Percentiles rank a stretch among this genome's conserved stretches.
Conservation (phyloP, 2,329 filamentous ascomycete species). For the Arthroderma sp. region DNA sequence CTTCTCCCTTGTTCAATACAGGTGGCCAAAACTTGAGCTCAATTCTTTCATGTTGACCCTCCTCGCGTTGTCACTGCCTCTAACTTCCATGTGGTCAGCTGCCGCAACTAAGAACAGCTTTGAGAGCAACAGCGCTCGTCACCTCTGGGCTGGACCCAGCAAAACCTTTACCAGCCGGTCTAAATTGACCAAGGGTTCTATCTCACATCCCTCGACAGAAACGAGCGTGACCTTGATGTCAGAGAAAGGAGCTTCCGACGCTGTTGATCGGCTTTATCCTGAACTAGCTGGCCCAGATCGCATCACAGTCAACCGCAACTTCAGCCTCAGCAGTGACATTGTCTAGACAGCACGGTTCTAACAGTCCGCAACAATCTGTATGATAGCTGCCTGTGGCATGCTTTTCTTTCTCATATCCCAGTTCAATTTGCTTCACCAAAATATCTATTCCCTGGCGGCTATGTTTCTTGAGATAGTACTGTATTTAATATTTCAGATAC, state of each 20-base stretch:
- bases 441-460: no score
- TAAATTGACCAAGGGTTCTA: background rate
- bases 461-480: no score
- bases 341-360: background rate
- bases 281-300: constrained; percentile 4
- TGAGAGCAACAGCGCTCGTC: constrained; percentile 2
- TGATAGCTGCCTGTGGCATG: no score
- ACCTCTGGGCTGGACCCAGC: constrained; percentile 5
- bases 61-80: constrained; percentile 49
- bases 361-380: background rate
- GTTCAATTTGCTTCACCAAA: no score
- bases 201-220: background rate
- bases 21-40: constrained; percentile 38
- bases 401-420: no score
- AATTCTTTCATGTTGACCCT: constrained; percentile 43
- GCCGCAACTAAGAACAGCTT: constrained; percentile 19
- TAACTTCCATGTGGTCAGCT: constrained; percentile 54
- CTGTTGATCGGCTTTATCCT: constrained; percentile 10
- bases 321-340: constrained; percentile 8
- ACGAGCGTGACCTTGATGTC: background rate
- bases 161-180: background rate
- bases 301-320: constrained; percentile 10
- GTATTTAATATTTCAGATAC: no score
- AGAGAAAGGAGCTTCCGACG: constrained; percentile 1
- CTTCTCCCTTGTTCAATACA: constrained; percentile 47